A percentile compares a stretch with the other conserved stretches of the same genome.
These are phyloP conservation scores for Coffea eugenioides DNA, from an alignment of 257 asterid genomes.

Conservation along the genomic window DNA sequence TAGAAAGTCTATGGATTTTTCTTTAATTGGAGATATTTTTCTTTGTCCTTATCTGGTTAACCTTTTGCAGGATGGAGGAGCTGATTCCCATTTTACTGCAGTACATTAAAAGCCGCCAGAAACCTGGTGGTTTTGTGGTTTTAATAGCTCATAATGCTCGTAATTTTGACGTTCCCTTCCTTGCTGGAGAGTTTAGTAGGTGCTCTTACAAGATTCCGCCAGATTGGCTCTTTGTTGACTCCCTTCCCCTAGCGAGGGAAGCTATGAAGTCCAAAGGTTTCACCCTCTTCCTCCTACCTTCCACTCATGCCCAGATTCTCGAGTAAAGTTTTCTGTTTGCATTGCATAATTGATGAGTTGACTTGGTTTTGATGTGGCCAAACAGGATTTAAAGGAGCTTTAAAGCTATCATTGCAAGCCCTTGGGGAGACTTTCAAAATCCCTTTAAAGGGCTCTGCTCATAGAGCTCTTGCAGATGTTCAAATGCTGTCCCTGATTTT, in stretches of 20 bases:
- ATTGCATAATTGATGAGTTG: not conserved
- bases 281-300: not conserved
- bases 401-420: slow-evolving; percentile 48
- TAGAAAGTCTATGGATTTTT: not conserved
- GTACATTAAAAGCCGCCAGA: slow-evolving; percentile 69
- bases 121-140: slow-evolving; percentile 76
- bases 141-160: slow-evolving; percentile 81
- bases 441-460: slow-evolving; percentile 62
- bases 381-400: slow-evolving; percentile 50
- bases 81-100: slow-evolving; percentile 70
- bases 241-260: slow-evolving; percentile 70
- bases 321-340: not conserved
- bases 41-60: slow-evolving; percentile 14
- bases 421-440: slow-evolving; percentile 56
- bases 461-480: slow-evolving; percentile 84
- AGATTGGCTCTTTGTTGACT: slow-evolving; percentile 70
- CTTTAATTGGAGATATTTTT: not conserved
- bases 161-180: slow-evolving; percentile 76
- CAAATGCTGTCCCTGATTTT: slow-evolving; percentile 61
- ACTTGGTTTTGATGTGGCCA: slow-evolving; percentile 7
- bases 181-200: slow-evolving; percentile 62
- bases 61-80: slow-evolving; percentile 82
- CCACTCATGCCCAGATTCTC: slow-evolving; percentile 2
- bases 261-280: slow-evolving; percentile 65
- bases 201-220: slow-evolving; percentile 67